Evolutionary conservation across 1,284 basidiomycete species (phyloP).

Genomic region (Austroboletus rostrupii): DNA sequence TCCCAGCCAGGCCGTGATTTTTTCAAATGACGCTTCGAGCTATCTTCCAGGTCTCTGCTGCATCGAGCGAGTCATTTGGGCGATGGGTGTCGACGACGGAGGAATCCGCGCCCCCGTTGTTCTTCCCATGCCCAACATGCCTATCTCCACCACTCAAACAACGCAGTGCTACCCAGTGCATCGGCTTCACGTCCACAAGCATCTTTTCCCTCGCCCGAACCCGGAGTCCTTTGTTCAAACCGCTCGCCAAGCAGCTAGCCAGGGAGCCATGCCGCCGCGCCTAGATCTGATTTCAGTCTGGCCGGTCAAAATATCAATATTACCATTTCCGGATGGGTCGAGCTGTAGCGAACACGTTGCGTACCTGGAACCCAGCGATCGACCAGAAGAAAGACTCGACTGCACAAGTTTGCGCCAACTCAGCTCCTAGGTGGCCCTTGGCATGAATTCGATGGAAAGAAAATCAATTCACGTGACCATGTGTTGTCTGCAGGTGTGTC

Average conservation of each 20-base stretch:
- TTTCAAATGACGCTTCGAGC: not conserved
- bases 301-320: slow-evolving; percentile 83
- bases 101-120: too few relatives aligned
- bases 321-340: slow-evolving; percentile 59
- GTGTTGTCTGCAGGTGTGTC: not conserved
- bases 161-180: too few relatives aligned
- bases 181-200: slow-evolving; percentile 73
- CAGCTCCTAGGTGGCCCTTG: too few relatives aligned
- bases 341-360: slow-evolving; percentile 62
- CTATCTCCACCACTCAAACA: too few relatives aligned
- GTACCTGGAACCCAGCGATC: slow-evolving; percentile 55
- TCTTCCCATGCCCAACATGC: too few relatives aligned
- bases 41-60: not conserved
- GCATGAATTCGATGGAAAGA: too few relatives aligned
- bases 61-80: too few relatives aligned
- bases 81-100: too few relatives aligned
- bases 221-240: slow-evolving; percentile 69
- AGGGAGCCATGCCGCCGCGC: too few relatives aligned
- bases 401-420: too few relatives aligned
- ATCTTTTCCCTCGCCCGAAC: slow-evolving; percentile 60
- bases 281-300: too few relatives aligned
- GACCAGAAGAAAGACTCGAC: slow-evolving; percentile 67
- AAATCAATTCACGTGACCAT: slow-evolving; percentile 17
- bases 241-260: slow-evolving; percentile 34
- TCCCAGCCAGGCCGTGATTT: not conserved